Base-by-base conservation (phyloP, 2,329 filamentous ascomycete species). In the Xylaria polymorpha region DNA sequence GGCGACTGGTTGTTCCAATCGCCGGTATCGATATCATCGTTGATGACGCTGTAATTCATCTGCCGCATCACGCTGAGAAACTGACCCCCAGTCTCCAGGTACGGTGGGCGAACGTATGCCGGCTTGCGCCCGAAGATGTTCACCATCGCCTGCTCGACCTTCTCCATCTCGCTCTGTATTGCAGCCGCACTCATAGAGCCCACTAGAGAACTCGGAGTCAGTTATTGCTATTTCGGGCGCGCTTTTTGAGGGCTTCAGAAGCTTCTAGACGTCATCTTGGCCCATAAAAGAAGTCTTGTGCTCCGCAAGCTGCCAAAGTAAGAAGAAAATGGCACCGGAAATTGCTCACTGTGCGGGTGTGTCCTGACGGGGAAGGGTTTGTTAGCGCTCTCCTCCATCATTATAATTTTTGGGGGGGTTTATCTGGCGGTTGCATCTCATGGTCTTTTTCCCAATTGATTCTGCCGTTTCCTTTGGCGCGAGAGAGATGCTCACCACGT, bases 11-110 rank as follows among this genome's bases (percentile, higher is more conserved):
- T 83, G 74, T 88, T 85, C 83, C 89, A 90, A 79, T 90, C 88
- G 60, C 87, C 85, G 1, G 87, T 84, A 75, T 91, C 88, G 58
- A 90, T 80, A 70, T 90, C 86, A 74, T 89, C 83, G 73, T 87
- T 90, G 74, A 87, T 85, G 74, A 89, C 35, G 35, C 88, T 87
- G 81, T 89, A 90, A 65, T 85, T 85, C 59, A 90, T 77, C 64
- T 79, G 71, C 65, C 74, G 74, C 80, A 85, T 80, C 15, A 80
- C 81, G 20, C 76, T 74, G 57, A 85, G 77, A 50, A 85, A 80
- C 67, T 80, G 76, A 25, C 82, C 83, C 60, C 83, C 79, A 3
- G 83, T 85, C 66, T 82, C 82, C 51, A 86, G 83, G 77, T 85
- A 85, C 0, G 84, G 84, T 6, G 84, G 84, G 0, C 84, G 83